Evolutionary conservation across 2,329 filamentous ascomycete genomes (phyloP).

Genomic region (Nemania diffusa): DNA sequence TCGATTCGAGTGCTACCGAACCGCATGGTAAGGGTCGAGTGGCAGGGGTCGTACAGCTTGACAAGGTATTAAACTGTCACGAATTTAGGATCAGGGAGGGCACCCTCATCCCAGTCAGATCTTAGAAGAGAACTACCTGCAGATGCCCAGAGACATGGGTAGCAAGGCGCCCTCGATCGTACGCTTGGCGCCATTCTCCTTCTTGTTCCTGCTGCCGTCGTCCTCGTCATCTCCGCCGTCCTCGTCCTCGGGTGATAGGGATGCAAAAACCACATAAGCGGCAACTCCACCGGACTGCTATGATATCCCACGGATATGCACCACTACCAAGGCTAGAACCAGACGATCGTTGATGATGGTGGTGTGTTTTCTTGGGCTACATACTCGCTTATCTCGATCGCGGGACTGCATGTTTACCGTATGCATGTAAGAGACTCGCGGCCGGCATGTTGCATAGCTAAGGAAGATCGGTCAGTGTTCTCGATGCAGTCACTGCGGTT

Average conservation of each 20-base stretch:
- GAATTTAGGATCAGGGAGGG: conserved; percentile 22
- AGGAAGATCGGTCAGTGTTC: conserved; percentile 26
- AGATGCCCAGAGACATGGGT: conserved; percentile 15
- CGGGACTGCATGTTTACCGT: conserved; percentile 29
- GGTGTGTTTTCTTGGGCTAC: conserved; percentile 25
- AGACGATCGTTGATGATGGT: conserved; percentile 19
- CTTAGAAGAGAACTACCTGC: conserved; percentile 20
- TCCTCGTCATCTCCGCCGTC: neutral
- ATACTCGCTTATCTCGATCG: conserved; percentile 36
- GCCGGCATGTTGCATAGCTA: conserved; percentile 34
- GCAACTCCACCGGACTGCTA: neutral
- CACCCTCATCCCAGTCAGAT: conserved; percentile 22
- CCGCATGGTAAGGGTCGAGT: conserved; percentile 21
- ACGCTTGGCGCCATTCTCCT: neutral
- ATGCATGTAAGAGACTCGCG: conserved; percentile 33
- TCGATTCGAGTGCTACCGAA: neutral
- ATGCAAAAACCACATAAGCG: conserved; percentile 2
- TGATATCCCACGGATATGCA: conserved; percentile 9
- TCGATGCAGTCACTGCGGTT: conserved; percentile 25
- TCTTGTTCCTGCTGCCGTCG: neutral
- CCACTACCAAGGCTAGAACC: conserved; percentile 17
- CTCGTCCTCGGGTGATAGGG: neutral
- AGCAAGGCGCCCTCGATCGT: neutral
- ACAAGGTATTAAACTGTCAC: conserved; percentile 22
- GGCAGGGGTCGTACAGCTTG: conserved; percentile 21